These are phyloP conservation scores for Talaromyces piceae DNA, from an alignment of 2,329 filamentous ascomycete genomes.

Conservation along the genomic window DNA sequence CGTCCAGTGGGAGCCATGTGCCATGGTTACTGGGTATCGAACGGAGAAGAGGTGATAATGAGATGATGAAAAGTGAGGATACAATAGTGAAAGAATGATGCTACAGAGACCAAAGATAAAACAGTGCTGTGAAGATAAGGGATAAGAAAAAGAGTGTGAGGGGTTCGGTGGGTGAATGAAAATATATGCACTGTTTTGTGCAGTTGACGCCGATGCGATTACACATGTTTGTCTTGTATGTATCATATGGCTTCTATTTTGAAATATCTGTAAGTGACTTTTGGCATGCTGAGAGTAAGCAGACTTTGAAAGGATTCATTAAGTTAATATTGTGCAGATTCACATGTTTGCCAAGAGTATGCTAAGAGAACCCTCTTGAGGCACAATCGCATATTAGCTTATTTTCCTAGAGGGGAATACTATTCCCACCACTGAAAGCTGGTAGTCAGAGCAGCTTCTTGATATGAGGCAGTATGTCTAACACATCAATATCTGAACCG, in stretches of 20 bases:
- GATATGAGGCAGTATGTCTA: no score
- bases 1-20: slow-evolving; percentile 3
- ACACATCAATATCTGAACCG: slow-evolving; percentile 26
- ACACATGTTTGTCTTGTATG: background rate
- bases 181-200: background rate
- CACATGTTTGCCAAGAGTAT: no score
- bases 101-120: no score
- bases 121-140: background rate
- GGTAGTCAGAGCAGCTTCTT: no score
- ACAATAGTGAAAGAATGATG: background rate
- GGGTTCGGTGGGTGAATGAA: background rate
- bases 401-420: no score
- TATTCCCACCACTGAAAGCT: no score
- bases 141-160: background rate
- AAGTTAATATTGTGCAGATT: no score
- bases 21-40: background rate
- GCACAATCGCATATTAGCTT: no score
- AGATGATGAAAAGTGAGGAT: background rate
- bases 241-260: background rate
- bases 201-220: background rate
- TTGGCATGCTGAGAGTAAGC: background rate
- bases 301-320: no score
- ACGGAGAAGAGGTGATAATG: background rate
- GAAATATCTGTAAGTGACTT: background rate
- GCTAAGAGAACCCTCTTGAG: no score